Evolutionary conservation across 1,139 yeast species (phyloP).

Genomic region (Zhuliangozyma blackwelliae): DNA sequence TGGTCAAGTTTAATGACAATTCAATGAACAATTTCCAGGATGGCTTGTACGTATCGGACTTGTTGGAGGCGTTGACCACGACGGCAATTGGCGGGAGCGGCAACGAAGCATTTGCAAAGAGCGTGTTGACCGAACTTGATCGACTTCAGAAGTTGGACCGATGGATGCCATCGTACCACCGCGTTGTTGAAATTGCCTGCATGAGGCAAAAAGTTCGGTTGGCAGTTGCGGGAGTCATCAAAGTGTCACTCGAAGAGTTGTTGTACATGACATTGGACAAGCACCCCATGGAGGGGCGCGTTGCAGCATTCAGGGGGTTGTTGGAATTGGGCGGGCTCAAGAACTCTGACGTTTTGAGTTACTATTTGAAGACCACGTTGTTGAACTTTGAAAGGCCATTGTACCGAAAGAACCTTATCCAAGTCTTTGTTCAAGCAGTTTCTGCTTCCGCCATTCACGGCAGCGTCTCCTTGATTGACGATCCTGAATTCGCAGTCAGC

Average conservation of each 20-base stretch:
- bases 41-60: conserved; percentile 56
- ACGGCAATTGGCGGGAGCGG: conserved; percentile 24
- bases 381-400: conserved; percentile 50
- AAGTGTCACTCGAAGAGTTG: conserved; percentile 48
- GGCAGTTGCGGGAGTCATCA: conserved; percentile 53
- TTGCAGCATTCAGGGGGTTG: conserved; percentile 68
- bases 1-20: conserved; percentile 83
- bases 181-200: conserved; percentile 54
- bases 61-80: conserved; percentile 54
- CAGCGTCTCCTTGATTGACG: conserved; percentile 49
- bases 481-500: conserved; percentile 44
- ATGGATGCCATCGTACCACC: conserved; percentile 78
- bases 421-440: conserved; percentile 46
- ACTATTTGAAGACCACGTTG: conserved; percentile 55
- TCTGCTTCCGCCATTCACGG: conserved; percentile 72
- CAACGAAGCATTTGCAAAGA: conserved; percentile 32
- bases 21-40: conserved; percentile 76
- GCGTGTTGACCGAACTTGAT: conserved; percentile 48
- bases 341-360: conserved; percentile 54
- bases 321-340: conserved; percentile 73
- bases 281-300: conserved; percentile 50
- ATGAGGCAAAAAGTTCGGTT: conserved; percentile 56
- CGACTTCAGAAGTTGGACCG: conserved; percentile 77
- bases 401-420: conserved; percentile 49
- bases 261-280: conserved; percentile 49